A percentile compares a stretch with the other conserved stretches of the same genome.
Conservation (phyloP, 2,329 filamentous ascomycete species). For the Trematosphaeria pertusa region DNA sequence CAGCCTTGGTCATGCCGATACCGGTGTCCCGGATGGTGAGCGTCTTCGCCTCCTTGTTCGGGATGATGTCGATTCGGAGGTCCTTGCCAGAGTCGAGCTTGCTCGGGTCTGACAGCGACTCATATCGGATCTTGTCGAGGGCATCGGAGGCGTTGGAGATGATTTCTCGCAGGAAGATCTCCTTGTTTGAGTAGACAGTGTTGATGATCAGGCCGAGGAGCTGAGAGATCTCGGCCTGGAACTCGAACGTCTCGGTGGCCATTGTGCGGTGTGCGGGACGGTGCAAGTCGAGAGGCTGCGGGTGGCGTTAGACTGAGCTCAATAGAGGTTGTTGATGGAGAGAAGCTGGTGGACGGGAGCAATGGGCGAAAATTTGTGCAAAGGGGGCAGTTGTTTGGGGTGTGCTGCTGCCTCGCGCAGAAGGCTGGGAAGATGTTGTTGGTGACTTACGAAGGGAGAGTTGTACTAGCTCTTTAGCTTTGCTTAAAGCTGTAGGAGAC, state of each 20-base stretch:
- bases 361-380: no score
- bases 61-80: constrained; percentile 98
- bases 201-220: constrained; percentile 99
- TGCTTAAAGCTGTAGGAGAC: constrained; percentile 12
- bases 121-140: constrained; percentile 99
- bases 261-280: constrained; percentile 61
- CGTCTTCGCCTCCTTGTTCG: constrained; percentile 96
- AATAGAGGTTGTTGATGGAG: neutral
- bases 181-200: constrained; percentile 99
- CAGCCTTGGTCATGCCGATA: constrained; percentile 99
- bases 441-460: constrained; percentile 6
- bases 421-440: neutral
- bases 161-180: constrained; percentile 98
- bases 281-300: constrained; percentile 25
- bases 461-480: constrained; percentile 19
- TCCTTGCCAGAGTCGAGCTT: constrained; percentile 98
- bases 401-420: neutral
- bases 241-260: constrained; percentile 96
- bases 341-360: constrained; percentile 19
- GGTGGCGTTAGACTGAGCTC: neutral
- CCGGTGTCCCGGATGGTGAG: constrained; percentile 96
- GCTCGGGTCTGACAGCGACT: constrained; percentile 93
- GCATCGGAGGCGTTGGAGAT: constrained; percentile 99
- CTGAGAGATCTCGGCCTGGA: constrained; percentile 99
- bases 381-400: constrained; percentile 5